Evolutionary conservation across 306 rosid species (phyloP), one percentile per base, ranked within the genome.

Genomic region (Cercis canadensis): DNA sequence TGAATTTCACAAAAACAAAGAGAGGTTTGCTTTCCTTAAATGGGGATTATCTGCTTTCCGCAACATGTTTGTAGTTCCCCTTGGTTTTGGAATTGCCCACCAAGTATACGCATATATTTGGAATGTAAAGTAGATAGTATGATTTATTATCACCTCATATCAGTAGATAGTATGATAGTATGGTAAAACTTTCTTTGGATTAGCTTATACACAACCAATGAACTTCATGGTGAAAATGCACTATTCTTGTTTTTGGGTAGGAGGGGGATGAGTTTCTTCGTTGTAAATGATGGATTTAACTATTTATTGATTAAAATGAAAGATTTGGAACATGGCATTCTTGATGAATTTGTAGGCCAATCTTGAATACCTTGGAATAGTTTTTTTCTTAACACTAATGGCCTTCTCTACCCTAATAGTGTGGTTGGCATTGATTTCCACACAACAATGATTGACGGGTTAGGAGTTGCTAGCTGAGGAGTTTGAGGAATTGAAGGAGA

Each of bases 401-500:
- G 92, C 45, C 37, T 87, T 70, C 92, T 89, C 40, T 86, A 86
- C 57, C 95, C 95, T 40, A 87, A 88, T 68, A 88, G 95, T 75
- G 91, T 88, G 51, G 84, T 88, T 11, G 95, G 95, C 40, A 88
- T 89, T 5, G 89, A 88, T 80, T 88, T 89, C 6, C 95, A 88
- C 67, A 86, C 95, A n/a, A 83, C 95, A 0, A 88, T 86, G 91
- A 88, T 88, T 33, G 95, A 88, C 40, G 89, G 95, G 52, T 57
- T 88, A 79, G 89, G 94, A 45, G 88, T 88, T 75, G 94, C 89
- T 72, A 90, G 94, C 40, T 88, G 90, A 91, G 95, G 94, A 64
- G 94, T 85, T 40, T 90, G 94, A 31, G 94, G 94, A 53, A 88
- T 85, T 39, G 94, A 88, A 86, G 95, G 91, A 68, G 92, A 89